Percentiles rank a stretch among this genome's conserved stretches.
Evolutionary conservation across 805 yeast species (phyloP).

Genomic region (Dipodascus albidus): DNA sequence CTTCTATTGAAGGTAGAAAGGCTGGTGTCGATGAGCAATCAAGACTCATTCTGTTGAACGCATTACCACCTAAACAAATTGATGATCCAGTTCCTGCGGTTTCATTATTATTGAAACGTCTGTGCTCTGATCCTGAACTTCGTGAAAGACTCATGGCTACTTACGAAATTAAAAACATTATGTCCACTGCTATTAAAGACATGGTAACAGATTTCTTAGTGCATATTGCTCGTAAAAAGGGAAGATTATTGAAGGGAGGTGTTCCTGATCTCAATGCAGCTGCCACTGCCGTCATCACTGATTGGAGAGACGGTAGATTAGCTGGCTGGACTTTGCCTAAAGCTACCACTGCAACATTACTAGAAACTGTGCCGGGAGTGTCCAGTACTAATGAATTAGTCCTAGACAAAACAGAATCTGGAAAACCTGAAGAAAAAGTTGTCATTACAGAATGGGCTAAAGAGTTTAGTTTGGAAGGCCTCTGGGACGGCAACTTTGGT

Average conservation of each 20-base stretch:
- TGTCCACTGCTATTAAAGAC: conserved; percentile 59
- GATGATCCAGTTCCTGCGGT: conserved; percentile 79
- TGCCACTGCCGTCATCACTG: conserved; percentile 70
- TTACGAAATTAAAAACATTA: conserved; percentile 72
- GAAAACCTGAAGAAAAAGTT: conserved; percentile 41
- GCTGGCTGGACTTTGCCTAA: conserved; percentile 78
- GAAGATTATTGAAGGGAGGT: conserved; percentile 89
- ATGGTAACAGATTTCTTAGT: conserved; percentile 79
- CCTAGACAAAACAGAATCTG: conserved; percentile 29
- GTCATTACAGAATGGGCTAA: conserved; percentile 86
- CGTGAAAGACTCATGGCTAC: conserved; percentile 52
- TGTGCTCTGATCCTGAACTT: conserved; percentile 61
- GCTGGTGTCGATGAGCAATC: conserved; percentile 61
- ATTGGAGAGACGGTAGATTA: conserved; percentile 96
- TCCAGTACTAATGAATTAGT: conserved; percentile 35
- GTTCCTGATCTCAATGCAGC: conserved; percentile 82
- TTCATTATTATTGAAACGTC: conserved; percentile 59
- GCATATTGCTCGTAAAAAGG: conserved; percentile 85
- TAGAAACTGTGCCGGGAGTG: conserved; percentile 10
- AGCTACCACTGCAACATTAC: conserved; percentile 14
- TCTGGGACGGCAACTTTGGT: conserved; percentile 33
- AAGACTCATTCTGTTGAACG: conserved; percentile 78
- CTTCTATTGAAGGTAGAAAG: conserved; percentile 25
- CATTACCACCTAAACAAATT: conserved; percentile 78
- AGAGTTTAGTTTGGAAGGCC: conserved; percentile 84